Base-by-base conservation (phyloP, 352 stramenopile species). In the Globisporangium echinulatum region DNA sequence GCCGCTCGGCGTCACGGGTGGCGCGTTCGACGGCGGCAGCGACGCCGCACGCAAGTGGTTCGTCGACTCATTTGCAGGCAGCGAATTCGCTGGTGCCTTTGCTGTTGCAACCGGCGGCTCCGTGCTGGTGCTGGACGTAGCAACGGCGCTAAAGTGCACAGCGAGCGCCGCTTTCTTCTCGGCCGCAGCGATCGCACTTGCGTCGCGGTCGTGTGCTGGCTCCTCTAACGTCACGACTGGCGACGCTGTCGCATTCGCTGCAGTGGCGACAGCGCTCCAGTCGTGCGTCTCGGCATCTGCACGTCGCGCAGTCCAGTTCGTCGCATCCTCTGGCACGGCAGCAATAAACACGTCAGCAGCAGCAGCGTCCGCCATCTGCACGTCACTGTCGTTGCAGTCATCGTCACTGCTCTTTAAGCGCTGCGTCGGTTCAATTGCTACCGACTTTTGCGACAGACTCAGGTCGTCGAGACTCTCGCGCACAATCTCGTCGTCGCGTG, bases 401-500 rank as follows among this genome's bases (percentile, higher is more conserved):
- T 33, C 25, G 25, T 33, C 2, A 3, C 25, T 37, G 50, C 50
- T 9, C 49, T 19, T 1, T 14, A 55, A 7, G 14, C 46, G 39
- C 37, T 33, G 61, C 54, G 36, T 40, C 49, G 4, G 25, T 33
- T 33, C 25, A 3, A 3, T 33, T 33, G 17, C 38, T 10, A 38
- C 44, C 40, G 56, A 55, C 13, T 67, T 69, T 8, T 59, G 52
- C 15, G 62, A 66, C 38, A 70, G 70, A 11, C 67, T 70, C 15
- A 56, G 44, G 38, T 70, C 61, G 15, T 70, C 68, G 2, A 62
- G 39, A 44, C 80, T 90, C 51, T 90, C 80, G 38, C 75, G 74
- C 9, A 90, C 77, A 50, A 90, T 87, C 52, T 89, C 79, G 38
- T 66, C 60, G 10, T 25, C 48, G 25, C 25, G 25, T 40, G 11